Evolutionary conservation across 148 eudicot genomes (phyloP).

Genomic region (Suaeda aralocaspica): DNA sequence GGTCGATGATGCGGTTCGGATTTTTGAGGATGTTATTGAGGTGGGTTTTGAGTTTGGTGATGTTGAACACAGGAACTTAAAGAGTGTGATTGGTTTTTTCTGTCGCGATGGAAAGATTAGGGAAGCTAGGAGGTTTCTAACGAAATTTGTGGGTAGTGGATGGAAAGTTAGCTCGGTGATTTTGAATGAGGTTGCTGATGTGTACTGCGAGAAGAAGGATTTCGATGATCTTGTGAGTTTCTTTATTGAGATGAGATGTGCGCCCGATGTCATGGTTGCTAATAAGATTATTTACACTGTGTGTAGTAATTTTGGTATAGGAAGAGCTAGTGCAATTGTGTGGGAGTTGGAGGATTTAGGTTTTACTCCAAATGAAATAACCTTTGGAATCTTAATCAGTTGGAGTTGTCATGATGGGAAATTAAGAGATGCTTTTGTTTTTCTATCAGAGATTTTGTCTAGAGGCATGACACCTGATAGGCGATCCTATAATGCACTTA

Average conservation of each 20-base stretch:
- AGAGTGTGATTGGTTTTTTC: conserved; percentile 39
- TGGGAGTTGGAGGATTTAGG: conserved; percentile 54
- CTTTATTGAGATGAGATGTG: conserved; percentile 39
- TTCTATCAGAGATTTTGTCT: conserved; percentile 47
- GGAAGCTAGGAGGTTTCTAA: conserved; percentile 57
- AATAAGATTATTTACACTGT: conserved; percentile 51
- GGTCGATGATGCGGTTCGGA: conserved; percentile 26
- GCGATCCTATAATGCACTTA: conserved; percentile 56
- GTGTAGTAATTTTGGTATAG: conserved; percentile 45
- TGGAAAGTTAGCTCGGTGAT: conserved; percentile 43
- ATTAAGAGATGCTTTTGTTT: conserved; percentile 50
- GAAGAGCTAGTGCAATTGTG: conserved; percentile 43
- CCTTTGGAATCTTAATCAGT: conserved; percentile 64
- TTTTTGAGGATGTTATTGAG: conserved; percentile 49
- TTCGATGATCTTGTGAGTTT: conserved; percentile 60
- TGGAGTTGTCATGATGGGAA: conserved; percentile 55
- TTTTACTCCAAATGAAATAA: conserved; percentile 53
- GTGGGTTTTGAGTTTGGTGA: conserved; percentile 38
- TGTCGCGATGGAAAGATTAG: conserved; percentile 59
- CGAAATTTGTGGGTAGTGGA: conserved; percentile 34
- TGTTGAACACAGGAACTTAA: conserved; percentile 31
- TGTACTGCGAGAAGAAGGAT: conserved; percentile 72
- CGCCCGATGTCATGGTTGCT: conserved; percentile 41
- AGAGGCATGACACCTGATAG: conserved; percentile 52
- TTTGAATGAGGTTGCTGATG: conserved; percentile 46